Evolutionary conservation across 352 stramenopile species (phyloP).

Genomic region (Pythium monospermum): DNA sequence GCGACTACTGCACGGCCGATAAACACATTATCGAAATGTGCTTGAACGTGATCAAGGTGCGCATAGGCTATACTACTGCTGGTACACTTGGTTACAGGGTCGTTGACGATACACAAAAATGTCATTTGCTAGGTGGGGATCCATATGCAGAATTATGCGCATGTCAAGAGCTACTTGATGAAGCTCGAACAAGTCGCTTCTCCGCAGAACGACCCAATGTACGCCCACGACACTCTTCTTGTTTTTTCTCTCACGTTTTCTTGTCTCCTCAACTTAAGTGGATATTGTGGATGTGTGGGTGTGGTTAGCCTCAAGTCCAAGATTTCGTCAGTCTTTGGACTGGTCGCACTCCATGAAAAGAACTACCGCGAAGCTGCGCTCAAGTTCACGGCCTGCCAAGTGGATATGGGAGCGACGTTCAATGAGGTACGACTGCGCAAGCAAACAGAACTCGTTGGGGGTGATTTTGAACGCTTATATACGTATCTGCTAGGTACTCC

Average conservation of each 20-base stretch:
- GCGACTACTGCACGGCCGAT: slow-evolving; percentile 89
- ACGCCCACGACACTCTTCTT: no score
- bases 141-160: slow-evolving; percentile 82
- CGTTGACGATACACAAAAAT: no score
- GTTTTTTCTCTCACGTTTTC: no score
- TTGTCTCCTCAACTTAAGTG: no score
- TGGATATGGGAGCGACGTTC: slow-evolving; percentile 76
- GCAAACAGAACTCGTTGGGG: no score
- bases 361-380: slow-evolving; percentile 72
- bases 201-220: slow-evolving; percentile 70
- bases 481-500: slow-evolving; percentile 33
- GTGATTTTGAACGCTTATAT: no score
- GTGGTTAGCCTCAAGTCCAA: slow-evolving; percentile 69
- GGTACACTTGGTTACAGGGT: neutral
- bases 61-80: neutral
- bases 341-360: slow-evolving; percentile 76
- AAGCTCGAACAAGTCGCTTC: slow-evolving; percentile 79
- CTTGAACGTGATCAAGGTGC: slow-evolving; percentile 85
- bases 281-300: neutral
- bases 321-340: slow-evolving; percentile 66
- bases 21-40: slow-evolving; percentile 90
- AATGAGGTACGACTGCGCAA: slow-evolving; percentile 73
- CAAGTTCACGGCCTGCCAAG: slow-evolving; percentile 80
- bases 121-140: slow-evolving; percentile 41
- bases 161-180: slow-evolving; percentile 84